Percentiles rank a stretch among this genome's conserved stretches.
phyloP scores from a whole-genome alignment of 129 eudicot species.

The Chrysanthemum makinoi region DNA sequence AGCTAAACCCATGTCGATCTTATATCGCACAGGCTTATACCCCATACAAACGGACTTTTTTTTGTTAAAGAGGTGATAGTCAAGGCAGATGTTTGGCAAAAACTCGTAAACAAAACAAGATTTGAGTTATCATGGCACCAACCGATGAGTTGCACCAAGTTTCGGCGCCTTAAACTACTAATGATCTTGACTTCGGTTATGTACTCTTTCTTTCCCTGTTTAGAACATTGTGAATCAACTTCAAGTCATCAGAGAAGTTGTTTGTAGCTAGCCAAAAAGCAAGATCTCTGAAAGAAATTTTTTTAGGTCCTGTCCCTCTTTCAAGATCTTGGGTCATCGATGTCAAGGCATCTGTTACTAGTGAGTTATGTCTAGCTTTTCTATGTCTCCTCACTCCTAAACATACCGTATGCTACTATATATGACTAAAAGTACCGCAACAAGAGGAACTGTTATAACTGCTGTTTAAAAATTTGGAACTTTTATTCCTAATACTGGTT shows the following conservation, averaged over 20 bases:
- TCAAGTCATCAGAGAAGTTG: slow-evolving; percentile 33
- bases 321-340: slow-evolving; percentile 37
- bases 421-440: background rate
- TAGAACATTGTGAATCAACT: slow-evolving; percentile 45
- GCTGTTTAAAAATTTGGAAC: background rate
- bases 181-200: slow-evolving; percentile 51
- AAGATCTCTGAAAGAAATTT: slow-evolving; percentile 33
- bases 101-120: slow-evolving; percentile 55
- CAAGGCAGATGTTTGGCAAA: slow-evolving; percentile 57
- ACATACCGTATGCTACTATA: background rate
- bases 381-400: background rate
- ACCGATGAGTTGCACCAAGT: slow-evolving; percentile 50
- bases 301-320: slow-evolving; percentile 33
- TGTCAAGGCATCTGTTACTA: slow-evolving; percentile 23
- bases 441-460: slow-evolving; percentile 15
- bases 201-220: slow-evolving; percentile 53
- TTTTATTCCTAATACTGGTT: background rate
- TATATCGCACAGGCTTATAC: slow-evolving; percentile 25
- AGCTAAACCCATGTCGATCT: slow-evolving; percentile 42
- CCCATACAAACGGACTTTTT: slow-evolving; percentile 40
- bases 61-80: slow-evolving; percentile 37
- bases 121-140: slow-evolving; percentile 52
- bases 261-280: slow-evolving; percentile 35
- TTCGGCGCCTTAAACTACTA: slow-evolving; percentile 49
- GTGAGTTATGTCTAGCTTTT: background rate